Base-by-base conservation (phyloP, 2,329 filamentous ascomycete species). In the Colletotrichum euphorbiae region DNA sequence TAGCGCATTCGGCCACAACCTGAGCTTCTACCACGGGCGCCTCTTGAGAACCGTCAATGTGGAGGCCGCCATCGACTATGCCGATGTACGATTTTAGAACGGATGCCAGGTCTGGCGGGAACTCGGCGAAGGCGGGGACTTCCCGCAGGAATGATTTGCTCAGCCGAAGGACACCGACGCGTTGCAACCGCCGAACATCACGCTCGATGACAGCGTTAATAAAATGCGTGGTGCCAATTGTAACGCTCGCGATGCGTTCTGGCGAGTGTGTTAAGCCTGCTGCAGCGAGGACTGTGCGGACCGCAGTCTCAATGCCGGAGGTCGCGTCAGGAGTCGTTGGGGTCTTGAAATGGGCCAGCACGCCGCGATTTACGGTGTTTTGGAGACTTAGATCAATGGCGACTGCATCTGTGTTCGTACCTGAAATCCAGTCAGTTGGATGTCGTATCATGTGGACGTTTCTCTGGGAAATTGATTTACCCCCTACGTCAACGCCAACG, bases 131-230 rank as follows among this genome's bases (percentile, higher is more conserved):
- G 0, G 84, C 82, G 4, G 82, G 82, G 0, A 79, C 80, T 58
- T 86, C 80, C 62, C 84, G 82, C 2, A 83, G 82, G 69, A 85
- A 88, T 0, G 84, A 84, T 0, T 85, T 84, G 58, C 83, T 86
- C 4, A 89, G 80, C 1, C 87, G 81, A 13, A 89, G 72, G 2
- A 88, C 84, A 1, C 84, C 86, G 2, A 88, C 86, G 3, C 75
- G 78, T 15, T 81, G 79, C 2, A 89, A 74, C 2, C 84, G 80
- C 2, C 79, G 73, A 6, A 77, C 77, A 69, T 88, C 85, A 48
- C 82, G 78, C 73, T 88, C 85, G 1, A 89, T 79, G 2, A 89
- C 83, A 6, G 86, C 86, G 69, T 89, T 89, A 72, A 88, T 81
- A 71, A 89, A 89, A 67, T 89, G 85, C 0, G 86, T 88, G 1